Conservation (phyloP, 331 rosid genomes). For the Rhamnella rubrinervis region DNA sequence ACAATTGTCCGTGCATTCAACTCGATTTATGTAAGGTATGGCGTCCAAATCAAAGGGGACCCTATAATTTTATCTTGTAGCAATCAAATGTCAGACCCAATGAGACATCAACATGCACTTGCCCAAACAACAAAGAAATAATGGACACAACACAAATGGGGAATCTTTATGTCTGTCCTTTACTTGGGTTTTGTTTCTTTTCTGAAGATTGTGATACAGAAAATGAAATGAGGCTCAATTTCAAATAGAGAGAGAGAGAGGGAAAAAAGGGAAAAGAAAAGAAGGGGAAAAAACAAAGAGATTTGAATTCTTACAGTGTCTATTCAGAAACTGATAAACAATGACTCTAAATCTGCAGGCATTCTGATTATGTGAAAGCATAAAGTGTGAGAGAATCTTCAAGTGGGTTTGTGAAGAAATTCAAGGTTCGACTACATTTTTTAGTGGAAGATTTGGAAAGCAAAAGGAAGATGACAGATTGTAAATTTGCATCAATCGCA, state of each 20-base stretch:
- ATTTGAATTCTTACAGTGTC: neutral
- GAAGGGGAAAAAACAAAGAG: neutral
- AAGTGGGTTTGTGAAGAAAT: no score
- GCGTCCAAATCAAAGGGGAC: slow-evolving; percentile 1
- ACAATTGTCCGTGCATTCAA: neutral
- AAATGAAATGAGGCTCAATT: neutral
- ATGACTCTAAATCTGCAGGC: neutral
- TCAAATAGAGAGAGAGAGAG: neutral
- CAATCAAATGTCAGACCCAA: neutral
- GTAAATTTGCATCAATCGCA: no score
- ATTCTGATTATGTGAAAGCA: no score
- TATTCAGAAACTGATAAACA: neutral
- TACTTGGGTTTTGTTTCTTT: neutral
- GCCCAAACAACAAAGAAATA: neutral
- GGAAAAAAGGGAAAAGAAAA: no score
- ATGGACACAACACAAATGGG: neutral
- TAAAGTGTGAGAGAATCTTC: no score
- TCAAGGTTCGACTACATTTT: no score
- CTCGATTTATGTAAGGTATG: neutral
- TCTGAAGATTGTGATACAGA: neutral
- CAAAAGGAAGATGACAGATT: no score
- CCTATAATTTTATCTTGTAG: neutral
- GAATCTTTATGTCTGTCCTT: neutral
- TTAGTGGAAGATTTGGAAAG: no score
- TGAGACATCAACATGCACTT: neutral